Conservation (phyloP, 2,329 filamentous ascomycete genomes). For the Penicillium sp. region DNA sequence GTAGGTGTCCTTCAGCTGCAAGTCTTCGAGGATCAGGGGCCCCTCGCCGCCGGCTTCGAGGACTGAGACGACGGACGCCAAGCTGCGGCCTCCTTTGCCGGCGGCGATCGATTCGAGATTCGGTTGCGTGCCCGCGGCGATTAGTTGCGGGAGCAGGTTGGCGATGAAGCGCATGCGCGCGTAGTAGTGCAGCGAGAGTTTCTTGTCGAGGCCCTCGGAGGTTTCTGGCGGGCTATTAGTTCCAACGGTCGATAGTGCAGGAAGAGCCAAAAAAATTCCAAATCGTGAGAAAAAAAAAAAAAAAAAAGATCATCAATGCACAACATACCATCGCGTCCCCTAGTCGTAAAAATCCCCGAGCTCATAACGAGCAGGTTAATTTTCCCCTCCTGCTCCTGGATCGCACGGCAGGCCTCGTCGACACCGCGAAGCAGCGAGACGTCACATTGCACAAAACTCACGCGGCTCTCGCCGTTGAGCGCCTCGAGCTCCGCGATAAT, state of each 20-base stretch:
- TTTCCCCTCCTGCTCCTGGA: constrained; percentile 39
- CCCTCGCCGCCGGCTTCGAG: constrained; percentile 11
- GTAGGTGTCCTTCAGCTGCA: not conserved
- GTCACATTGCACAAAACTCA: constrained; percentile 56
- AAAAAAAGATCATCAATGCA: not conserved
- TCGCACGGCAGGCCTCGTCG: constrained; percentile 54
- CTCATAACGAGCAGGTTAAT: constrained; percentile 39
- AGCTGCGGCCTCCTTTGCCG: not conserved
- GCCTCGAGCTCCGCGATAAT: constrained; percentile 49
- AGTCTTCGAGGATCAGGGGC: not conserved
- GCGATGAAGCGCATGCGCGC: constrained; percentile 41
- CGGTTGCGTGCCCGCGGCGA: not conserved
- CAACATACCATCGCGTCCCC: constrained; percentile 20
- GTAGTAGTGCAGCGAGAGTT: constrained; percentile 37
- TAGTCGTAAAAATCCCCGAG: constrained; percentile 23
- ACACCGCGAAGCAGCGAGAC: constrained; percentile 58
- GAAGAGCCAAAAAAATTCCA: not conserved
- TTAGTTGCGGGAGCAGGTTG: constrained; percentile 37
- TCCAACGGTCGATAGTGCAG: not conserved
- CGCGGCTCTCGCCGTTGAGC: constrained; percentile 52
- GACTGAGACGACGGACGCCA: constrained; percentile 11
- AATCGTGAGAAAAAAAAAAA: not conserved
- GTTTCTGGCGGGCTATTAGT: constrained; percentile 28
- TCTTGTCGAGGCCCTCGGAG: constrained; percentile 38
- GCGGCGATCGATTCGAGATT: not conserved